Base-by-base conservation (phyloP, 805 yeast genomes). In the Spathaspora arborariae region DNA sequence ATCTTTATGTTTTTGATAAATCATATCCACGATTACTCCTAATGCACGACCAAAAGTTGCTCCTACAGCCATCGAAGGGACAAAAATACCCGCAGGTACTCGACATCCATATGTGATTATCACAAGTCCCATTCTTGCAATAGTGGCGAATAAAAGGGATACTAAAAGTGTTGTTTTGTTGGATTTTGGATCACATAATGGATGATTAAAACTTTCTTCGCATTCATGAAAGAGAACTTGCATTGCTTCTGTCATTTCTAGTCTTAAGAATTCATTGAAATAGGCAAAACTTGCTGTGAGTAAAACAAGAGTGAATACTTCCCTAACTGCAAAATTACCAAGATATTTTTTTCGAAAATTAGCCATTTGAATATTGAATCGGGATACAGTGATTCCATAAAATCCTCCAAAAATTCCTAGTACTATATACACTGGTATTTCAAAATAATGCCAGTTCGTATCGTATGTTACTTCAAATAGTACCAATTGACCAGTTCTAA, bases 191-290 rank as follows among this genome's bases (percentile, higher is more conserved):
- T 63, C 59, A 55, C 82, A 78, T 5, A 78, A 48, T 8, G 59
- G 58, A 49, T 71, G 73, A 10, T 62, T 62, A 71, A 68, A 75
- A 62, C 51, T 73, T 1, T 63, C 60, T 30, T 71, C 78, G 68
- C 98, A 92, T 60, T 88, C 96, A 57, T 84, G 88, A 66, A 94
- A 94, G 35, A 94, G 69, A 9, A 85, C 69, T 54, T 89, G 91
- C 98, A 94, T 94, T 21, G 89, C 80, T 59, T 91, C 95, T 1
- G 99, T 90, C 99, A 94, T 94, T 62, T 94, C 99, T 34, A 87
- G 68, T 45, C 81, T 74, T 47, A 94, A 73, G 59, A 85, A 94
- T 51, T 81, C 83, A 62, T 88, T 92, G 63, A 86, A 88, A 63
- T 89, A 94, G 36, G 96, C 84, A 38, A 94, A 67, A 11, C 81